phyloP scores from a whole-genome alignment of 345 rosid species.

The Brassica rapa region DNA sequence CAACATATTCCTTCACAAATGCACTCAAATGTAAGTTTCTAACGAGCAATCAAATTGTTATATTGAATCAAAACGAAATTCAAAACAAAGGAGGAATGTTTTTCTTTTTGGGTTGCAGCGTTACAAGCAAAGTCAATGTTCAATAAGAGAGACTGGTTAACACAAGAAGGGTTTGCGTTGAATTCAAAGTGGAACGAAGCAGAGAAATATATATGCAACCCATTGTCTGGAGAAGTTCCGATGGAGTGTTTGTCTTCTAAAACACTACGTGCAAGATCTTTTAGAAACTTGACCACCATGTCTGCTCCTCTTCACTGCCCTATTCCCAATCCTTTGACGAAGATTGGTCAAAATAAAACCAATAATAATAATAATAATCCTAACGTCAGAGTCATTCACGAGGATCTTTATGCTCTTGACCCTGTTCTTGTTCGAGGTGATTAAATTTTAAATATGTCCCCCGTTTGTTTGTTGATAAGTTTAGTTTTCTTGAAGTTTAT shows the following conservation, averaged over 20 bases:
- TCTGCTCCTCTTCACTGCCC: slow-evolving; percentile 77
- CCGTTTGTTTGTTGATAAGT: neutral
- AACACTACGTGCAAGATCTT: slow-evolving; percentile 77
- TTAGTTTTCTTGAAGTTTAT: neutral
- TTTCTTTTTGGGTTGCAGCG: slow-evolving; percentile 46
- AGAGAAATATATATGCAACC: slow-evolving; percentile 91
- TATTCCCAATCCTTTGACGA: slow-evolving; percentile 14
- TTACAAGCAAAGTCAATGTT: slow-evolving; percentile 69
- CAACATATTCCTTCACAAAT: slow-evolving; percentile 83
- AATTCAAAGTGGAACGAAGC: slow-evolving; percentile 98
- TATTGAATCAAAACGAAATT: neutral
- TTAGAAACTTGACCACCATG: slow-evolving; percentile 57
- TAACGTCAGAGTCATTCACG: slow-evolving; percentile 35
- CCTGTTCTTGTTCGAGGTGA: slow-evolving; percentile 31
- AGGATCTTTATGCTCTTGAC: slow-evolving; percentile 38
- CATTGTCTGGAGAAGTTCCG: slow-evolving; percentile 90
- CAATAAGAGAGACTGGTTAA: slow-evolving; percentile 62
- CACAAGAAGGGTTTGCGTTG: slow-evolving; percentile 79
- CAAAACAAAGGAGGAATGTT: neutral
- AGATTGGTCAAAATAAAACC: slow-evolving; percentile 42
- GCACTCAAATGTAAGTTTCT: slow-evolving; percentile 68
- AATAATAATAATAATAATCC: slow-evolving; percentile 28
- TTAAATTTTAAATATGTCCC: neutral
- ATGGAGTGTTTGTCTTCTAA: slow-evolving; percentile 92
- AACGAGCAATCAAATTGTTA: neutral